Percentiles rank a stretch among this genome's conserved stretches.
phyloP scores from a whole-genome alignment of 306 rosid species.

The Acacia confusa region DNA sequence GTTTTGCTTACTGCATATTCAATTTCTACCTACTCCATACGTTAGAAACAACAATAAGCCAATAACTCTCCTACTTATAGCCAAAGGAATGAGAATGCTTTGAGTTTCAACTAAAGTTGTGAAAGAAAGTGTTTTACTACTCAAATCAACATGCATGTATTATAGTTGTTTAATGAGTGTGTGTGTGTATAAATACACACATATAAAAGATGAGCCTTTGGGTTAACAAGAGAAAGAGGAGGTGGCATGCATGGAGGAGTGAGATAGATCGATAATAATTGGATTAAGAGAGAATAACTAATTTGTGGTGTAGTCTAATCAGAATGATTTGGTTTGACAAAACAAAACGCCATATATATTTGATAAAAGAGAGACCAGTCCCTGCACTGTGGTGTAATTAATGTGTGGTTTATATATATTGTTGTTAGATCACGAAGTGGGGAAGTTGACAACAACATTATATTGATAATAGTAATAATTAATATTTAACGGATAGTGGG shows the following conservation, averaged over 20 bases:
- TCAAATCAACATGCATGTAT: neutral
- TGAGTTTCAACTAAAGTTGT: neutral
- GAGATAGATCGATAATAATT: conserved; percentile 27
- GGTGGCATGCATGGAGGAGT: conserved; percentile 43
- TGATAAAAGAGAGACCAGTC: neutral
- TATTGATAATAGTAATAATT: conserved; percentile 49
- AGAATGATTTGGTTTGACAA: conserved; percentile 38
- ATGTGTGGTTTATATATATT: neutral
- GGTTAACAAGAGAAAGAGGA: conserved; percentile 26
- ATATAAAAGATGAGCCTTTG: neutral
- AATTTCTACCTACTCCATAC: no score
- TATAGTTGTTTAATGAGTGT: neutral
- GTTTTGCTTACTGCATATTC: no score
- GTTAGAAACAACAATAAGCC: no score
- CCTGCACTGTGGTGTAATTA: neutral
- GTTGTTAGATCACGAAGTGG: conserved; percentile 56
- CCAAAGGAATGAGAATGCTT: neutral
- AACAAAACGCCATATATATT: conserved; percentile 15
- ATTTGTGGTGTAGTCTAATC: conserved; percentile 31
- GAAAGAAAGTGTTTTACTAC: neutral
- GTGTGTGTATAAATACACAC: no score
- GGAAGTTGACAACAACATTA: conserved; percentile 47
- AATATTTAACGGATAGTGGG: conserved; percentile 43
- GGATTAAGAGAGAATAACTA: conserved; percentile 27
- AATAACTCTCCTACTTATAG: no score